Evolutionary conservation across 1,139 yeast species (phyloP), one percentile per base, ranked within the genome.

Genomic region (Yamadazyma sp.): DNA sequence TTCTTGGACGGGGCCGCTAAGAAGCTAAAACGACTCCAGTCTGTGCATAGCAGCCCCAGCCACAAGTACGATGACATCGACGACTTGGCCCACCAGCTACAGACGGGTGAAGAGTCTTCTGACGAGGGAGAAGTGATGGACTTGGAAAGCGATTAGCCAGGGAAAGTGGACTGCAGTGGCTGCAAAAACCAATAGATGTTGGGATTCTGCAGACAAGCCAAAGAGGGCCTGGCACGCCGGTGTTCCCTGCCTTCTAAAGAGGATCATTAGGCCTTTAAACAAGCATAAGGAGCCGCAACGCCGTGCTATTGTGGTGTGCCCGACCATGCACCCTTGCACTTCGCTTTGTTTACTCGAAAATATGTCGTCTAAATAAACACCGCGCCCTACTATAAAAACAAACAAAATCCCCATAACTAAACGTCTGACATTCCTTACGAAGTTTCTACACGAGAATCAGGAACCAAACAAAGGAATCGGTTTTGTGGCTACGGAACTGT

Each of bases 81-180:
- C 18, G 40, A 50, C 22, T 40, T 69, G 31, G 80, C 74, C 0
- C 61, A 66, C 17, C 70, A 66, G 37, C 56, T 79, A 46, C 67
- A 68, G 37, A 61, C 66, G 42, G 86, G 85, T 5, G 79, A 73
- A 37, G 76, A 66, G 17, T 73, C 81, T 3, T 75, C 81, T 52
- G 84, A 76, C 40, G 83, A 71, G 36, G 83, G 74, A 40, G 81
- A 75, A 41, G 69, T 75, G 6, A 81, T 82, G 84, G 86, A 80
- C 52, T 66, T 81, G 9, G 87, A 81, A 49, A 76, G 82, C 51
- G 83, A 79, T 39, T 69, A 49, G 43, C 17, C 12, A 6, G n/a
- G 26, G n/a, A 24, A 6, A 24, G 26, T 24, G n/a, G 26, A 11
- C 7, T 24, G 8, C 22, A 20, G 22, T 20, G 22, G 22, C 22